These are phyloP conservation scores for Scedosporium aurantiacum DNA, from an alignment of 2,329 filamentous ascomycete genomes.

Conservation along the genomic window DNA sequence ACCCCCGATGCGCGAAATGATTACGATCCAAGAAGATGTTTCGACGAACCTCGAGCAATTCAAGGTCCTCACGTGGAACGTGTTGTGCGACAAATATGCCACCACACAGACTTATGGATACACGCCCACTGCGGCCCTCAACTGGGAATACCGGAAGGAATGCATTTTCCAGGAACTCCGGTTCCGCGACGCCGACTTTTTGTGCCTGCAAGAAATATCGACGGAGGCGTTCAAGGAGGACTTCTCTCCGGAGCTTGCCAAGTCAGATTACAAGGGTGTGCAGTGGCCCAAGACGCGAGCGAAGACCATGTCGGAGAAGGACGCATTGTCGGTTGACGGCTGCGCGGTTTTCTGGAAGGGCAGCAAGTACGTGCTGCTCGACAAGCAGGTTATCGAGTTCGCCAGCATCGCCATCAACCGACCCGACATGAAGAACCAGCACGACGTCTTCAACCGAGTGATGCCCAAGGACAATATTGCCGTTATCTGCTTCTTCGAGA, in stretches of 20 bases:
- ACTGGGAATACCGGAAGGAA: conserved; percentile 78
- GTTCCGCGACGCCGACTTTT: conserved; percentile 71
- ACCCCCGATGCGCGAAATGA: conserved; percentile 64
- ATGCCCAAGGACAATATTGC: conserved; percentile 98
- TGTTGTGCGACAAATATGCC: conserved; percentile 86
- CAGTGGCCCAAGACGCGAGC: conserved; percentile 86
- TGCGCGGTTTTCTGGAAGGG: conserved; percentile 96
- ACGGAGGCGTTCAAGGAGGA: conserved; percentile 85
- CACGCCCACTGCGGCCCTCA: conserved; percentile 67
- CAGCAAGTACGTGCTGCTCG: conserved; percentile 85
- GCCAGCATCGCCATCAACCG: conserved; percentile 84
- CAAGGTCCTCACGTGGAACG: conserved; percentile 88
- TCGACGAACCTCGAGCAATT: conserved; percentile 55
- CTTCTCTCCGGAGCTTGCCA: conserved; percentile 76
- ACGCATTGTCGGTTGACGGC: conserved; percentile 83
- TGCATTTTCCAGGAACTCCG: conserved; percentile 76
- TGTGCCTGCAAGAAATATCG: conserved; percentile 90
- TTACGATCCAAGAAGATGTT: conserved; percentile 63
- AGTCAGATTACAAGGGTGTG: conserved; percentile 84
- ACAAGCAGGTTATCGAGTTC: conserved; percentile 92
- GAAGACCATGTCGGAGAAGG: conserved; percentile 82
- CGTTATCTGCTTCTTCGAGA: conserved; percentile 85
- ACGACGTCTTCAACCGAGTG: conserved; percentile 95
- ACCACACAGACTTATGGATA: conserved; percentile 82
- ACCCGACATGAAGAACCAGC: conserved; percentile 92